A percentile compares a stretch with the other conserved stretches of the same genome.
phyloP scores from a whole-genome alignment of 495 filamentous ascomycete species.

The Penicillium arizonense region DNA sequence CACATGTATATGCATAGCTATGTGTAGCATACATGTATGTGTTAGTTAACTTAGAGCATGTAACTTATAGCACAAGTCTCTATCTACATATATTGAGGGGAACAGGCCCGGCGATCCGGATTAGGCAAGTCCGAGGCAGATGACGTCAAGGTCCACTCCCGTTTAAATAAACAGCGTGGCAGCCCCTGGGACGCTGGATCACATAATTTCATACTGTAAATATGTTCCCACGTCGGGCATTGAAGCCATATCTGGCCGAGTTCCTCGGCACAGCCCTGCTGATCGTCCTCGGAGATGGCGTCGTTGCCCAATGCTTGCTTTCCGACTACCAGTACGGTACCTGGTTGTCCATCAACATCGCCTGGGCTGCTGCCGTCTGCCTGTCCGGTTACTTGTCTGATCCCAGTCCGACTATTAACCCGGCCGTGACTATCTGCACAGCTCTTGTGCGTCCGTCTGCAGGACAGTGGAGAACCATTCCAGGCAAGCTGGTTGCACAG shows the following conservation, averaged over 20 bases:
- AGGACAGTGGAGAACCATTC: slow-evolving; percentile 30
- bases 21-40: too few species aligned
- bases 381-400: slow-evolving; percentile 29
- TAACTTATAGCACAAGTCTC: too few species aligned
- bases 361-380: slow-evolving; percentile 35
- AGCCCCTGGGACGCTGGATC: too few species aligned
- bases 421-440: slow-evolving; percentile 27
- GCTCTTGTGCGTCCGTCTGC: slow-evolving; percentile 30
- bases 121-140: too few species aligned
- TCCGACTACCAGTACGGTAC: slow-evolving; percentile 39
- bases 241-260: slow-evolving; percentile 34
- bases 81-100: too few species aligned
- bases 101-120: too few species aligned
- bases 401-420: slow-evolving; percentile 33
- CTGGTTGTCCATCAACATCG: slow-evolving; percentile 38
- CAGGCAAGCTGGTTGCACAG: slow-evolving; percentile 30
- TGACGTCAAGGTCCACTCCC: too few species aligned
- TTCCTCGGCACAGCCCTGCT: slow-evolving; percentile 36
- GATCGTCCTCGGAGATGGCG: slow-evolving; percentile 37
- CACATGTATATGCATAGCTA: too few species aligned
- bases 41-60: too few species aligned
- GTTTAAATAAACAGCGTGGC: too few species aligned
- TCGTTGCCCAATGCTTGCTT: slow-evolving; percentile 34
- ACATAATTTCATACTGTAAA: neutral
- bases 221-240: slow-evolving; percentile 26